Percentiles rank a stretch among this genome's conserved stretches.
phyloP scores from a whole-genome alignment of 179 eudicot genomes.

The Nepenthes alata region DNA sequence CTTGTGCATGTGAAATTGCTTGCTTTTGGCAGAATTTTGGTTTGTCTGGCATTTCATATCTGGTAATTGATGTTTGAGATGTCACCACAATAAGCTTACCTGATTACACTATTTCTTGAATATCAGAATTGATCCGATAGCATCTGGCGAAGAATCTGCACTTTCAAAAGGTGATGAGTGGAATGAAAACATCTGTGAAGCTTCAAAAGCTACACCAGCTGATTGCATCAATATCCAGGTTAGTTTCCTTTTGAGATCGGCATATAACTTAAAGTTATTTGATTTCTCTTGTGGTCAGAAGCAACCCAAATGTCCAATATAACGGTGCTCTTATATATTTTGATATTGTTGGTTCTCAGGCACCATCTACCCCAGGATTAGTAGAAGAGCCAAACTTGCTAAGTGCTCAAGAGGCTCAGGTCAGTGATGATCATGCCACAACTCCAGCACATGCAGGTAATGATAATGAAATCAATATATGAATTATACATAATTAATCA shows the following conservation, averaged over 20 bases:
- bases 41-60: background rate
- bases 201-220: constrained; percentile 20
- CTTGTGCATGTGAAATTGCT: background rate
- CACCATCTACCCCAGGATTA: constrained; percentile 85
- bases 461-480: no score
- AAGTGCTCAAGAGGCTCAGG: constrained; percentile 43
- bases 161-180: constrained; percentile 28
- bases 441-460: no score
- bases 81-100: background rate
- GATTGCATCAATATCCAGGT: constrained; percentile 24
- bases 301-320: background rate
- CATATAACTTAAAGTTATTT: background rate
- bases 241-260: background rate
- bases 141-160: constrained; percentile 27
- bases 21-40: background rate
- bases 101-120: constrained; percentile 2
- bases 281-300: background rate
- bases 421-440: constrained; percentile 42
- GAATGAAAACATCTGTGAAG: constrained; percentile 23
- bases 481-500: no score
- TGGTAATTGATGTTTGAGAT: background rate
- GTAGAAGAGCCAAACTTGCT: constrained; percentile 72
- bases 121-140: constrained; percentile 45
- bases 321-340: background rate
- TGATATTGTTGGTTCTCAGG: constrained; percentile 39